Base-by-base conservation (phyloP, 495 filamentous ascomycete genomes). In the Glonium stellatum region DNA sequence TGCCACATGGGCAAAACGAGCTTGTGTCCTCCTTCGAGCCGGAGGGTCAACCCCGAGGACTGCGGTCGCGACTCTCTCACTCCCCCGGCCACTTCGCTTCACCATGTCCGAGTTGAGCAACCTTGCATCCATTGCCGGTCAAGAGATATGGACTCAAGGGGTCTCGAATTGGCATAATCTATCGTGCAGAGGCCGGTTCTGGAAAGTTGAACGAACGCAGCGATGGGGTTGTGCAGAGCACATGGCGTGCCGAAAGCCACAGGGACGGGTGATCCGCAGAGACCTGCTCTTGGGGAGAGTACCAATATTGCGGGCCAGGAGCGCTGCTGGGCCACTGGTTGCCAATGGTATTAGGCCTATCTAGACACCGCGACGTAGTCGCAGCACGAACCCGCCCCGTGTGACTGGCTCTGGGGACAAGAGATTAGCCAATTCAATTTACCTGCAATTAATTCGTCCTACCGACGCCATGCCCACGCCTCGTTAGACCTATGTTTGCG, bases 211-310 rank as follows among this genome's bases (percentile, higher is more conserved):
- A 60, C 31, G 52, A 27, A 55, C 53, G 51, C 55, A 44, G 46
- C 57, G 48, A 49, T 12, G 41, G 31, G 48, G 47, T 58, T 56
- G 59, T 55, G 54, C 52, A 58, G 37, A 55, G 63, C 25, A 55
- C 63, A 61, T 66, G 63, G 55, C 37, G 55, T 49, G 58, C 63
- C 63, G 54, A 52, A 60, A 67, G 65, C 65, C 65, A 67, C 57
- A 44, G 27, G 13, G 61, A 61, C 65, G 65, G 65, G 60, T 64
- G 65, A 67, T 67, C 65, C 60, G 54, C 64, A 61, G 53, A 47
- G 12, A 47, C 35, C 50, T 54, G 50, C 44, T 44, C 39, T 36
- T 37, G 59, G 42, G 46, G 54, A 54, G 22, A 51, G 41, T 60
- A 66, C 64, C 64, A 67, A 63, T 67, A 67, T 63, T 60, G 48